Base-by-base conservation (phyloP, 2,329 filamentous ascomycete species). In the Chalara sp. region DNA sequence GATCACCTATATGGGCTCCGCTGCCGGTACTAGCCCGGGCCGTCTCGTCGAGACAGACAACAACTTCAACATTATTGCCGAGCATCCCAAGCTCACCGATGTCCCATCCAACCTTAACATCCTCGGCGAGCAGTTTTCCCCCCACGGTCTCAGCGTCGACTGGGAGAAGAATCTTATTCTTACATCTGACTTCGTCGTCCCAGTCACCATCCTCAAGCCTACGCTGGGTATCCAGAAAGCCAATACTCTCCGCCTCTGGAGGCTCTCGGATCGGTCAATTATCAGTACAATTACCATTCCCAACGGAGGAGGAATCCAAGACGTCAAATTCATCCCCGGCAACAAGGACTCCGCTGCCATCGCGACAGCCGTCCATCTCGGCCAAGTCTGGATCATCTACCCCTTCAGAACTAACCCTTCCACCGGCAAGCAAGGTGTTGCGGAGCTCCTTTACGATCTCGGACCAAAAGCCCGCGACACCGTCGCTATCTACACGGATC, bases 371-470 rank as follows among this genome's bases (percentile, higher is more conserved):
- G 79, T 83, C 21, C 72, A 75, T 32, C 72, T 76, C 3, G 80
- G 79, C 7, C 73, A 83, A 58, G 76, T 83, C 56, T 84, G 80
- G 80, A 76, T 83, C 63, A 81, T 84, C 66, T 83, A 83, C 63
- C 80, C 80, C 28, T 76, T 76, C 70, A 76, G 77, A 56, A 75
- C 70, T 54, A 71, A 80, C 58, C 21, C 21, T 21, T 62, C 70
- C 6, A 70, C 76, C 28, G 80, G 79, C 48, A 76, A 77, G 44
- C 78, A 76, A 55, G 81, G 81, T 50, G 72, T 76, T 6, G 74
- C 78, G 5, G 73, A 83, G 63, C 70, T 79, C 0, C 74, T 83
- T 30, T 81, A 72, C 58, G 78, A 81, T 54, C 73, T 83, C 29
- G 80, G 80, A 4, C 67, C 70, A 41, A 76, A 76, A 55, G 78